Percentiles rank a stretch among this genome's conserved stretches.
These are phyloP conservation scores for Pittosporum tobira DNA, from an alignment of 129 eudicot species.

Conservation along the genomic window DNA sequence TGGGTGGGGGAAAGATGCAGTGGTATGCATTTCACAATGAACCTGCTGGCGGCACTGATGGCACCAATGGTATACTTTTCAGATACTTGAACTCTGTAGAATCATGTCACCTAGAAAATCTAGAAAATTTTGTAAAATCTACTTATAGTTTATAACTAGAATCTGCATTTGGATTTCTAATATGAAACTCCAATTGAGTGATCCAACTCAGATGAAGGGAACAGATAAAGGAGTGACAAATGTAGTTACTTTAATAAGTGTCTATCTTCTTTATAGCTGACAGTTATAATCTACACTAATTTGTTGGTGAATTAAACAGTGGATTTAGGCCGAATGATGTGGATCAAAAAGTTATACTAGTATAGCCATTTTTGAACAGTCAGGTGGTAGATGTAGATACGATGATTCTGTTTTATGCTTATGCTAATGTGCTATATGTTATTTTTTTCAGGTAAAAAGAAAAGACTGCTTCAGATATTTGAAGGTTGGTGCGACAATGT, in stretches of 20 bases:
- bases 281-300: background rate
- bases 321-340: background rate
- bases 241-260: background rate
- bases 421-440: background rate
- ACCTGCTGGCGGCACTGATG: conserved; percentile 81
- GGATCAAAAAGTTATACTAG: too few species aligned
- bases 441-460: conserved; percentile 61
- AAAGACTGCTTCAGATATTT: conserved; percentile 71
- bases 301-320: background rate
- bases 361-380: background rate
- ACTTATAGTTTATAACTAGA: too few species aligned
- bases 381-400: too few species aligned
- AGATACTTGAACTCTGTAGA: conserved; percentile 2
- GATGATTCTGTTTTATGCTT: background rate
- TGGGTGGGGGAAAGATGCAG: conserved; percentile 99
- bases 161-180: too few species aligned
- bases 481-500: conserved; percentile 97
- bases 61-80: conserved; percentile 40
- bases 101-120: background rate
- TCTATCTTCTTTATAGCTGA: background rate
- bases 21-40: conserved; percentile 98
- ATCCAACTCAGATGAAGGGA: too few species aligned
- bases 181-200: too few species aligned
- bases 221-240: too few species aligned
- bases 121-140: too few species aligned